These are phyloP conservation scores for Cyclocybe cylindracea DNA, from an alignment of 768 basidiomycete genomes.

Conservation along the genomic window DNA sequence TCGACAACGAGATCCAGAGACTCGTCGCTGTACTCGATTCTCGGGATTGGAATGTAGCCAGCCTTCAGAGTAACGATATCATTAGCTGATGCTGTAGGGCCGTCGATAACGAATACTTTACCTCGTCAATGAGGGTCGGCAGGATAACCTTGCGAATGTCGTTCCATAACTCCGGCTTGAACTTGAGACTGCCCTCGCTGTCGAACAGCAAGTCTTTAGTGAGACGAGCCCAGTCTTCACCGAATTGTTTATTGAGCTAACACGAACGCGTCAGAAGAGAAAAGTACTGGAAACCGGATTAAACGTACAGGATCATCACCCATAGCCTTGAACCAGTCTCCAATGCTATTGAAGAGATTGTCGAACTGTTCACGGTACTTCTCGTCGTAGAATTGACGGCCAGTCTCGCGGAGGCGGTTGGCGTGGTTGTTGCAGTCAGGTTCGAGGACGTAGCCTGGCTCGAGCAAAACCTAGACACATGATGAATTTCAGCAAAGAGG, in stretches of 20 bases:
- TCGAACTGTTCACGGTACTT: constrained; percentile 77
- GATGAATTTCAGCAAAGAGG: not conserved
- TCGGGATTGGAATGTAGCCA: constrained; percentile 87
- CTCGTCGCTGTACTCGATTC: constrained; percentile 92
- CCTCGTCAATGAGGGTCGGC: constrained; percentile 74
- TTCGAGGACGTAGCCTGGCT: constrained; percentile 86
- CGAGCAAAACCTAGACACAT: constrained; percentile 58
- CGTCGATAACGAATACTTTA: constrained; percentile 28
- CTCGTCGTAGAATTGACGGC: constrained; percentile 74
- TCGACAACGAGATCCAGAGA: constrained; percentile 87
- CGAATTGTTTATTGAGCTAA: constrained; percentile 69
- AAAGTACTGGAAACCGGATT: not conserved
- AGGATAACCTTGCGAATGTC: constrained; percentile 85
- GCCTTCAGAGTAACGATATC: constrained; percentile 37
- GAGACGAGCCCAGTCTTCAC: constrained; percentile 79
- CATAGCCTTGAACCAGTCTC: constrained; percentile 83
- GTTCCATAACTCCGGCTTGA: constrained; percentile 88
- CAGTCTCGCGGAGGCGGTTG: constrained; percentile 61
- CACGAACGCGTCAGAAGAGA: too few species aligned
- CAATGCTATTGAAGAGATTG: constrained; percentile 66
- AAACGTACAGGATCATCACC: constrained; percentile 71
- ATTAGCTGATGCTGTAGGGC: not conserved
- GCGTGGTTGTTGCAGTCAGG: constrained; percentile 71
- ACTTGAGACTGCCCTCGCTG: constrained; percentile 78
- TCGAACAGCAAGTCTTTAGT: constrained; percentile 85